Evolutionary conservation across 1,139 yeast genomes (phyloP), one percentile per base, ranked within the genome.

Genomic region (Sugiyamaella neomexicana): DNA sequence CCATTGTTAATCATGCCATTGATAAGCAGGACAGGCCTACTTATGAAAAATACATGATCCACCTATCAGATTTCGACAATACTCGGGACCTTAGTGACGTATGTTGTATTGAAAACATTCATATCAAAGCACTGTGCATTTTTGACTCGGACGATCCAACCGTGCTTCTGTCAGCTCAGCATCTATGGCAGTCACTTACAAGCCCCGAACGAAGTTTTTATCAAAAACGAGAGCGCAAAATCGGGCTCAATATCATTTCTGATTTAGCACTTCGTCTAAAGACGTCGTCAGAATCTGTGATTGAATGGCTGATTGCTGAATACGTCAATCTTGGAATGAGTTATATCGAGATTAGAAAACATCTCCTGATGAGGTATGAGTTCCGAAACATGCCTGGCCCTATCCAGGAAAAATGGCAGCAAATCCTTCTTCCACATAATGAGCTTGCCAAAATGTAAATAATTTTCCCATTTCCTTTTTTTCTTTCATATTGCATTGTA

Each of bases 1-100:
- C 58, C 2, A 41, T 60, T n/a, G 56, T 56, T 2, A 48, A 57
- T 29, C 47, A 45, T 12, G 61, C 64, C 7, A 58, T 61, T 16
- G 55, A 58, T 13, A 31, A 48, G 13, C 37, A 42, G 16, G 43
- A 60, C 29, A 16, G 46, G 34, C 51, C 17, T 1, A 31, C 54
- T 12, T 54, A 52, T 13, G 45, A 52, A 25, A 58, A 55, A 42
- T 58, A 58, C 32, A 50, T 58, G 13, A 43, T 54, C 17, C 27
- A 55, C 17, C 53, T 50, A 7, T 7, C 29, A 1, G 37, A 45
- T n/a, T 29, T 38, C 17, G 50, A 45, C 32, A 32, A 40, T 23
- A 29, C 49, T 13, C 29, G 34, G 15, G 27, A 16, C 5, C 46
- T 41, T 13, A 45, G 46, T 41, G 23, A 31, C n/a, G 50, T 45